These are phyloP conservation scores for Eucalyptus coolabah DNA, from an alignment of 345 rosid species.

Conservation along the genomic window DNA sequence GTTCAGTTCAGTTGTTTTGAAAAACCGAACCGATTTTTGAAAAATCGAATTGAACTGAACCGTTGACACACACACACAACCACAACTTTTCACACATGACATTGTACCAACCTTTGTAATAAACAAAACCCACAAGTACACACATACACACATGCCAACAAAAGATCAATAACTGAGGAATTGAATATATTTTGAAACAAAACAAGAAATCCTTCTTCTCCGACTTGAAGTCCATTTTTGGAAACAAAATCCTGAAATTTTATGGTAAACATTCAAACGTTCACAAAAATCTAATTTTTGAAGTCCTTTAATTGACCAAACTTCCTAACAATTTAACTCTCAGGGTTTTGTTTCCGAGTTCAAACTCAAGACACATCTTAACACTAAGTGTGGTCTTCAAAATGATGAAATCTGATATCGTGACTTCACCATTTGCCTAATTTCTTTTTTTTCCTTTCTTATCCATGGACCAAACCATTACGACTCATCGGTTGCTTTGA, in stretches of 20 bases:
- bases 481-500: background rate
- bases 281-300: too few species aligned
- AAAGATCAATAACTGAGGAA: background rate
- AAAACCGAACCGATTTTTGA: too few species aligned
- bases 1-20: too few species aligned
- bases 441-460: background rate
- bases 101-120: background rate
- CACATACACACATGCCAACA: background rate
- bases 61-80: background rate
- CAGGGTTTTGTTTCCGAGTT: too few species aligned
- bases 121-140: background rate
- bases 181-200: too few species aligned
- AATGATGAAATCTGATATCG: too few species aligned
- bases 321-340: background rate
- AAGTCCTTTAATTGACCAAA: background rate
- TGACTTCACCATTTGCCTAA: background rate
- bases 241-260: background rate
- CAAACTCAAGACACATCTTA: background rate
- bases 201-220: background rate
- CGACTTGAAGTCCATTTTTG: background rate
- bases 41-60: fast-evolving
- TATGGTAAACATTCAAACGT: background rate
- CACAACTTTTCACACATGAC: background rate
- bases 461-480: background rate
- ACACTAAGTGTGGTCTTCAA: background rate